These are phyloP conservation scores for Pseudonitzschia multistriata DNA, from an alignment of 108 stramenopile species.

Conservation along the genomic window DNA sequence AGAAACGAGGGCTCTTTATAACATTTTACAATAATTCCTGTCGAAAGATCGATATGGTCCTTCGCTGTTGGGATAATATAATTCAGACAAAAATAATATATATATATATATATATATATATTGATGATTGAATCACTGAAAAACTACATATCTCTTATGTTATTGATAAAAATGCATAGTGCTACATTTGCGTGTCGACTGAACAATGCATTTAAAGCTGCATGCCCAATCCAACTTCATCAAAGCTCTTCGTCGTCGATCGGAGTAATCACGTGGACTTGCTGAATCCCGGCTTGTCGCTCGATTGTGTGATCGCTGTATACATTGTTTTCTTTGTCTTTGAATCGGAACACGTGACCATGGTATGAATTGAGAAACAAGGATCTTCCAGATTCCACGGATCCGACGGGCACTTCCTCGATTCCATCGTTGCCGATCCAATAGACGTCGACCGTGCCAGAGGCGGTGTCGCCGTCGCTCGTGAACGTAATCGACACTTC, in stretches of 20 bases:
- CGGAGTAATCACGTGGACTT: conserved; percentile 4
- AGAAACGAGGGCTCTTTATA: background rate
- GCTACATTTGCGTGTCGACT: too few relatives aligned
- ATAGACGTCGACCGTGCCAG: conserved; percentile 27
- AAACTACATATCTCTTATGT: too few relatives aligned
- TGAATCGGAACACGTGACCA: conserved; percentile 54
- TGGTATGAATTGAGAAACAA: conserved; percentile 51
- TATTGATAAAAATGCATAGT: too few relatives aligned
- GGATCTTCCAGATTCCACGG: conserved; percentile 25
- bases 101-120: too few relatives aligned
- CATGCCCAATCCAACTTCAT: background rate
- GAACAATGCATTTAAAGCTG: too few relatives aligned
- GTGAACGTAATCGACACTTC: conserved; percentile 22
- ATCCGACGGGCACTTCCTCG: conserved; percentile 41
- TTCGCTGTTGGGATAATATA: too few relatives aligned
- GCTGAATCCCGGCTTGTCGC: background rate
- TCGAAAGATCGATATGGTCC: background rate
- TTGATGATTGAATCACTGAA: too few relatives aligned
- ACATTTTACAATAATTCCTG: background rate
- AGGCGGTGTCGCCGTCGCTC: conserved; percentile 9
- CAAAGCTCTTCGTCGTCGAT: background rate
- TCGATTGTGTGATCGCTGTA: background rate
- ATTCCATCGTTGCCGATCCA: conserved; percentile 33
- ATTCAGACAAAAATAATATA: too few relatives aligned
- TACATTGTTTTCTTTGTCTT: background rate